Conservation (phyloP, 805 yeast genomes). For the Suhomyces canberraensis region DNA sequence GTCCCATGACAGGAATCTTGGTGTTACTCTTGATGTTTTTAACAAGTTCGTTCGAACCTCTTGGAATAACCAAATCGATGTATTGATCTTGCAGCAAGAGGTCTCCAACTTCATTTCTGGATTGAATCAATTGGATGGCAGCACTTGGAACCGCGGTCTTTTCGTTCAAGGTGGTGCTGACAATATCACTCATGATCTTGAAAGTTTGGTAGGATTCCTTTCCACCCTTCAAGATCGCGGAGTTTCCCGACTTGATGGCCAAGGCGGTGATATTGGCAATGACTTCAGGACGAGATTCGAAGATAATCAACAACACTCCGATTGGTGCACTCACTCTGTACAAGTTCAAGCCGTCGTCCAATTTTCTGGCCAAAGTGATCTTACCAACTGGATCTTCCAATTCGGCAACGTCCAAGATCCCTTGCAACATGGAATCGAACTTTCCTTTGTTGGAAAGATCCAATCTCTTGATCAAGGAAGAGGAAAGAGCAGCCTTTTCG, state of each 20-base stretch:
- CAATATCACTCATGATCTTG: conserved; percentile 70
- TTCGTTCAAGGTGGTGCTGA: conserved; percentile 52
- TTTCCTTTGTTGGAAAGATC: conserved; percentile 82
- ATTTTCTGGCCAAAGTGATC: conserved; percentile 72
- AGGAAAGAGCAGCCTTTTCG: conserved; percentile 52
- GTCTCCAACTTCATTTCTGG: conserved; percentile 87
- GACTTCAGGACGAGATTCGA: conserved; percentile 97
- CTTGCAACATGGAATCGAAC: conserved; percentile 91
- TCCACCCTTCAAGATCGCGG: conserved; percentile 97
- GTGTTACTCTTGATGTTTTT: conserved; percentile 81
- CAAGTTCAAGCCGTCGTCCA: conserved; percentile 86
- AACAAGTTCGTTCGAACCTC: conserved; percentile 95
- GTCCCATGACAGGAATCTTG: conserved; percentile 95
- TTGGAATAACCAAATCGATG: conserved; percentile 93
- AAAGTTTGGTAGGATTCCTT: conserved; percentile 88
- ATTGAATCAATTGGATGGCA: conserved; percentile 82
- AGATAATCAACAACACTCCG: conserved; percentile 88
- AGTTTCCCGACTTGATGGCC: conserved; percentile 94
- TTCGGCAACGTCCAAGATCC: conserved; percentile 85
- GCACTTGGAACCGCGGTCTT: conserved; percentile 73
- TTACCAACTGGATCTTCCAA: conserved; percentile 93
- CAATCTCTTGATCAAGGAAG: conserved; percentile 75
- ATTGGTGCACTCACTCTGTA: conserved; percentile 89
- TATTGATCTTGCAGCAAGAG: conserved; percentile 80
- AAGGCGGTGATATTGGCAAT: conserved; percentile 96